Conservation (phyloP, 352 stramenopile species). For the Aphanomyces invadans region DNA sequence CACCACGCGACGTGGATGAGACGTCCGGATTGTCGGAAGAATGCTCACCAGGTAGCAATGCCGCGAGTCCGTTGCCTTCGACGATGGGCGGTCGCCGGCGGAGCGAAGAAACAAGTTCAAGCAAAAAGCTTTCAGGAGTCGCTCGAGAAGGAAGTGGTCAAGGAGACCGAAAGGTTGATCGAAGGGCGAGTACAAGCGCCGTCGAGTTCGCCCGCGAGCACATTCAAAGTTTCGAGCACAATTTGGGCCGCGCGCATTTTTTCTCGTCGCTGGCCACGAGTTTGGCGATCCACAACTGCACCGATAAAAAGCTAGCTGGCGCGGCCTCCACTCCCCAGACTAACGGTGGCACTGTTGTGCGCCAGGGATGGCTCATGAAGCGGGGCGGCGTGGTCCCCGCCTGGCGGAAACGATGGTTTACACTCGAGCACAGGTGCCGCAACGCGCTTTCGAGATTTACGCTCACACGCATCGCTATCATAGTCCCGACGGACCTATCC, state of each 20-base stretch:
- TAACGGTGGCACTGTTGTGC: conserved; percentile 35
- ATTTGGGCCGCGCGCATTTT: conserved; percentile 18
- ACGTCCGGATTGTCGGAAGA: conserved; percentile 19
- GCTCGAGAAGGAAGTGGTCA: neutral
- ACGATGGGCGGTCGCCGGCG: neutral
- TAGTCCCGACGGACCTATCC: conserved; percentile 58
- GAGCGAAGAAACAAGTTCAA: conserved; percentile 15
- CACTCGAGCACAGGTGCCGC: conserved; percentile 50
- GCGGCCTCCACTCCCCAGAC: conserved; percentile 42
- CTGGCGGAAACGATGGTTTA: conserved; percentile 80
- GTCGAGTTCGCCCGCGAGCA: conserved; percentile 24
- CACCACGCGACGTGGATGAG: neutral
- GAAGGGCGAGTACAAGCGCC: conserved; percentile 20
- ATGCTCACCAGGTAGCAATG: conserved; percentile 14
- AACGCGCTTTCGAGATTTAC: neutral
- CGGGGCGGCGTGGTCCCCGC: conserved; percentile 62
- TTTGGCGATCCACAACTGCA: conserved; percentile 3
- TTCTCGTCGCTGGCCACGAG: conserved; percentile 15
- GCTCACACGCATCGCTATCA: neutral
- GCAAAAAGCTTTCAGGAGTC: neutral
- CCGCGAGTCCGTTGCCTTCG: neutral
- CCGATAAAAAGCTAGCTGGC: conserved; percentile 1
- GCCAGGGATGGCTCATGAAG: conserved; percentile 76
- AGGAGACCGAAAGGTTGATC: conserved; percentile 17
- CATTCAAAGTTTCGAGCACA: conserved; percentile 22